Base-by-base conservation (phyloP, 495 filamentous ascomycete species). In the Tetracladium setigerum region DNA sequence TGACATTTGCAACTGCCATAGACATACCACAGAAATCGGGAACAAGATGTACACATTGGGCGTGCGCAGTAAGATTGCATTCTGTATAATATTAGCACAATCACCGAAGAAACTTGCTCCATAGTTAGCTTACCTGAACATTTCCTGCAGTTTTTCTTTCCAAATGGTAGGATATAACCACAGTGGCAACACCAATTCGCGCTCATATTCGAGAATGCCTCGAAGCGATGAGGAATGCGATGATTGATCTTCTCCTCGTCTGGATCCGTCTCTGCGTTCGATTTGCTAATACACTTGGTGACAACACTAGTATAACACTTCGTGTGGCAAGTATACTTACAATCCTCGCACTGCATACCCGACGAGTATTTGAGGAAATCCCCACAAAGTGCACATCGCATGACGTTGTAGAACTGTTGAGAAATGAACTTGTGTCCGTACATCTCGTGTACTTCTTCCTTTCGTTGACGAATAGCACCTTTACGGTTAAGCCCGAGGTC, bases 131-230 rank as follows among this genome's bases (percentile, higher is more conserved):
- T 78, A 91, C 89, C 89, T 60, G 81, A 78, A 67, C 92, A 99
- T 65, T 88, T 90, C 56, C 90, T 82, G 52, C 81, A 86, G 67
- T 90, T 94, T 66, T 94, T 96, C 56, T 89, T 88, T 31, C 92
- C 92, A 57, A 97, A 83, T 6, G 94, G 89, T n/a, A 99, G 74
- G 53, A 99, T 86, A 66, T 96, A 97, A 49, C 92, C 92, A 62
- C 92, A 99, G 62, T 99, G 92, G 60, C 94, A 97, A 64, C 92
- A 99, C 92, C 92, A 99, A 64, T 97, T 97, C 35, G 94, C 92
- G 5, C 91, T 90, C 63, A 97, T 84, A 59, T 97, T 97, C 31
- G 90, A 87, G 62, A 95, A 97, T 10, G 79, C 77, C 50, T 92
- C 82, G 72, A 95, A 99, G 32, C 92, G 86, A 73, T 99, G 92